Percentiles rank a stretch among this genome's conserved stretches.
Evolutionary conservation across 495 filamentous ascomycete genomes (phyloP).

Genomic region (Penicillium bovifimosum): DNA sequence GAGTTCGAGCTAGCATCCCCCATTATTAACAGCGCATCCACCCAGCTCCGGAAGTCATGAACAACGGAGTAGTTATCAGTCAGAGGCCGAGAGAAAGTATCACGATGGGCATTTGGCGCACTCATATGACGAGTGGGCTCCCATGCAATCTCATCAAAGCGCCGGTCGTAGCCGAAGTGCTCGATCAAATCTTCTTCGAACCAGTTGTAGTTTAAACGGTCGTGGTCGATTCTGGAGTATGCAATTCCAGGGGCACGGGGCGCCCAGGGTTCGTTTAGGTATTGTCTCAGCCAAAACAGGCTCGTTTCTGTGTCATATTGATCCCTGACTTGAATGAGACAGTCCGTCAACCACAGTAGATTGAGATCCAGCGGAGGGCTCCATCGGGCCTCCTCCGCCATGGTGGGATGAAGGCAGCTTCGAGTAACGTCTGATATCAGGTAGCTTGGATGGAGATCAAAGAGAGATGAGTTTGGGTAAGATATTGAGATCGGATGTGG

Average conservation of each 20-base stretch:
- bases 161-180: not conserved
- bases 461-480: not conserved
- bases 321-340: not conserved
- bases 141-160: not conserved
- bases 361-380: not conserved
- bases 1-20: too few species aligned
- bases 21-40: too few species aligned
- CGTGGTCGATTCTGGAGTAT: too few species aligned
- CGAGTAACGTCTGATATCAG: not conserved
- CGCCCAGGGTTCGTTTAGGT: too few species aligned
- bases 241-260: too few species aligned
- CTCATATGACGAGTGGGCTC: not conserved
- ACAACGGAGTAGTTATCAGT: too few species aligned
- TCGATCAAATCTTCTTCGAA: not conserved
- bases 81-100: too few species aligned
- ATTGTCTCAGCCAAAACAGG: not conserved
- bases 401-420: not conserved
- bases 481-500: too few species aligned
- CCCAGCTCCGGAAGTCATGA: too few species aligned
- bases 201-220: not conserved
- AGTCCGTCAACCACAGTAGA: not conserved
- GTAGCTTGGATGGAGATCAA: not conserved
- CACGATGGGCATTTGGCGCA: too few species aligned
- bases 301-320: not conserved
- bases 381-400: not conserved